Evolutionary conservation across 192 early-diverging fungal genomes (phyloP).

Genomic region (Chytriomyces sp.): DNA sequence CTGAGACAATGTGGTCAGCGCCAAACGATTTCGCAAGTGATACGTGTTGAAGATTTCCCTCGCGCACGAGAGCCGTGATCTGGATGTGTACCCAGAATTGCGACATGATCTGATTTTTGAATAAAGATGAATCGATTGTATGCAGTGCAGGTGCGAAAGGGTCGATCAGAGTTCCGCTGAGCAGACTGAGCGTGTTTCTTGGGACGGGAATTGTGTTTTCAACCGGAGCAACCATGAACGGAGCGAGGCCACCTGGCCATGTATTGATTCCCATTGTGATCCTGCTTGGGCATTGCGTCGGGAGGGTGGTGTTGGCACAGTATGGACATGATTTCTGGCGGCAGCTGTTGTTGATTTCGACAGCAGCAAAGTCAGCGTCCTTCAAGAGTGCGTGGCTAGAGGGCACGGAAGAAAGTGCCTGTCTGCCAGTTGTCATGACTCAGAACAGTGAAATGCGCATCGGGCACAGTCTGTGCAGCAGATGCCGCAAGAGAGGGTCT

Average conservation of each 20-base stretch:
- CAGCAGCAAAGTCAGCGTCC: not conserved
- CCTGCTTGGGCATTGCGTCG: constrained; percentile 31
- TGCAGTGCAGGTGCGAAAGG: constrained; percentile 36
- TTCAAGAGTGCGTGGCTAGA: too few relatives aligned
- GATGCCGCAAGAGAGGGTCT: constrained; percentile 8
- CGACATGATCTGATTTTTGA: not conserved
- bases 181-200: not conserved
- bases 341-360: constrained; percentile 34
- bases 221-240: constrained; percentile 16
- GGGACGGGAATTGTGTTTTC: constrained; percentile 17
- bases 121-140: not conserved
- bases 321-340: not conserved
- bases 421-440: too few relatives aligned
- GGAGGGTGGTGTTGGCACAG: not conserved
- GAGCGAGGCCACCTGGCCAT: constrained; percentile 33
- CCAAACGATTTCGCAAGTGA: constrained; percentile 21
- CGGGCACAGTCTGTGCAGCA: constrained; percentile 34
- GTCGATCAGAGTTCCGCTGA: constrained; percentile 4
- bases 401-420: too few relatives aligned
- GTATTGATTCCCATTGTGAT: constrained; percentile 37
- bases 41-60: not conserved
- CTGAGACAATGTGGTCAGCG: constrained; percentile 17
- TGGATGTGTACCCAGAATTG: not conserved
- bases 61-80: constrained; percentile 28
- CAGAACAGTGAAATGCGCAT: too few relatives aligned